Percentiles rank a stretch among this genome's conserved stretches.
These are phyloP conservation scores for Mycena olivaceomarginata DNA, from an alignment of 768 basidiomycete genomes.

Conservation along the genomic window DNA sequence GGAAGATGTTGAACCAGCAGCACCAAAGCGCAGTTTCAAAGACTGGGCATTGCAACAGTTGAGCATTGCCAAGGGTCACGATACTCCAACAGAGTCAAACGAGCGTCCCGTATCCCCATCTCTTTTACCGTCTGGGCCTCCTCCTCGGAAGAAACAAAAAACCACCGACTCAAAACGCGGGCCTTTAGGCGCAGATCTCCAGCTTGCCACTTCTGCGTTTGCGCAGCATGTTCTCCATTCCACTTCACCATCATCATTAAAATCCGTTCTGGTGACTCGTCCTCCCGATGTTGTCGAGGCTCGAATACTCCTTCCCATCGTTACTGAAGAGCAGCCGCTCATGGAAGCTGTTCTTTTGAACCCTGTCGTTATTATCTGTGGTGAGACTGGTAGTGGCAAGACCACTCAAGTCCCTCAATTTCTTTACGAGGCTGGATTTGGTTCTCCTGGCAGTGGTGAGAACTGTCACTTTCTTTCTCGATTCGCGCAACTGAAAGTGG, in stretches of 20 bases:
- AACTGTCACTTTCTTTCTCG: conserved; percentile 11
- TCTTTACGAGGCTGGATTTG: conserved; percentile 98
- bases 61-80: conserved; percentile 65
- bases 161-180: conserved; percentile 73
- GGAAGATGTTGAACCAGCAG: conserved; percentile 44
- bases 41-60: conserved; percentile 92
- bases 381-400: conserved; percentile 99
- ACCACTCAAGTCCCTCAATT: conserved; percentile 99
- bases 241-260: conserved; percentile 53
- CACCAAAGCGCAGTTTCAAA: conserved; percentile 80
- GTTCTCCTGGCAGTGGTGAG: conserved; percentile 86
- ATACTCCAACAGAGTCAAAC: conserved; percentile 42
- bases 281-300: conserved; percentile 84
- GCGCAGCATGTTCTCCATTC: conserved; percentile 66
- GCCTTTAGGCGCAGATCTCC: conserved; percentile 85
- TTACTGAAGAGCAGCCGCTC: conserved; percentile 95
- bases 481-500: conserved; percentile 18
- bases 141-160: conserved; percentile 71
- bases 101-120: conserved; percentile 38
- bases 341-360: conserved; percentile 94
- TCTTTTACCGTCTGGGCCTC: conserved; percentile 49
- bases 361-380: conserved; percentile 88
- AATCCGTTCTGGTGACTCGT: conserved; percentile 75
- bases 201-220: conserved; percentile 81
- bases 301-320: conserved; percentile 89